Percentiles rank a stretch among this genome's conserved stretches.
phyloP scores from a whole-genome alignment of 2,329 filamentous ascomycete genomes.

The Fusarium beomiforme region DNA sequence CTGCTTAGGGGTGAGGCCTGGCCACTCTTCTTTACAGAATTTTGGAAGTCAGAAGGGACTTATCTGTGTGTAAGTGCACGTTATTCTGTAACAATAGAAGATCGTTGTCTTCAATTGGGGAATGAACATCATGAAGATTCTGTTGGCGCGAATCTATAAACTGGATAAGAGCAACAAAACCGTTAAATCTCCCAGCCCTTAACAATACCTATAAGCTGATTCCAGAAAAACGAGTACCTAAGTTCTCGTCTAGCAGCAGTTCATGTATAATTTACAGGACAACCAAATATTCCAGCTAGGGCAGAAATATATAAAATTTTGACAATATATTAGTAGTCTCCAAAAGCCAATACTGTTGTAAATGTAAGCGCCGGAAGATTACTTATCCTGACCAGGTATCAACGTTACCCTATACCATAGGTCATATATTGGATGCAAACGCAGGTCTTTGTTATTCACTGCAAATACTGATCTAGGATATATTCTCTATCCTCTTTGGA shows the following conservation, averaged over 20 bases:
- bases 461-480: no score
- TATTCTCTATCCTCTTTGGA: no score
- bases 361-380: not conserved
- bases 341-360: not conserved
- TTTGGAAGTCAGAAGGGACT: not conserved
- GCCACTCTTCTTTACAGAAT: not conserved
- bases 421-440: no score
- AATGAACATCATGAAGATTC: not conserved
- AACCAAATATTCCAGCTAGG: no score
- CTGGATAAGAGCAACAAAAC: not conserved
- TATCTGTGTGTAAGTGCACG: not conserved
- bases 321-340: not conserved
- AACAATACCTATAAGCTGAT: not conserved
- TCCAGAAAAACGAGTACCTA: no score
- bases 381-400: not conserved
- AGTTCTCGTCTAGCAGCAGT: no score
- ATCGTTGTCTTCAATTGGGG: not conserved
- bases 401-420: conserved; percentile 5
- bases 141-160: not conserved
- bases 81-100: not conserved
- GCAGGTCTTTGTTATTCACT: no score
- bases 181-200: not conserved
- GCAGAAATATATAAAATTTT: not conserved
- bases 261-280: no score
- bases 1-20: not conserved